Base-by-base conservation (phyloP, 2,329 filamentous ascomycete species). In the Fusarium torulosum region DNA sequence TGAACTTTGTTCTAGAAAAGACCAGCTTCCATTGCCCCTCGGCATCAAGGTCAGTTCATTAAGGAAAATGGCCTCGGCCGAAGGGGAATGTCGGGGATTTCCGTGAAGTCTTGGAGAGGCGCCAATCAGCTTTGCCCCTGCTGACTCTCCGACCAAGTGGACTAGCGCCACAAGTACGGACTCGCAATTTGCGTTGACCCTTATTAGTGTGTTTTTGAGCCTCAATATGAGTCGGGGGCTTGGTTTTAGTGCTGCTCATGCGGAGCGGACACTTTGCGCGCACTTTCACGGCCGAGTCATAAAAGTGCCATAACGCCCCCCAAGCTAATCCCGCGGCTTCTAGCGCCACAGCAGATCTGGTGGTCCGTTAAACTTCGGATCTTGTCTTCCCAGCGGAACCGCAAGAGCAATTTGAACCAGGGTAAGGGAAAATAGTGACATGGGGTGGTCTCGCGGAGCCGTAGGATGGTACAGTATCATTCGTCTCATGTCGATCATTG, bases 171-270 rank as follows among this genome's bases (percentile, higher is more conserved):
- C 35, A n/a, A 37, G 14, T 33, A 31, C 19, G 49, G 20, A 29
- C 21, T 60, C 25, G 45, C 19, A 64, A 63, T 63, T 59, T 64
- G 44, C 59, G n/a, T 52, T 13, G 27, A 29, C 27, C 41, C 45
- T 63, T 50, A 17, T 27, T 59, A 63, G 60, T 45, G 59, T 23
- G 40, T 14, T 14, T 42, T 63, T 63, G 60, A 64, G 59, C 59
- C 60, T 63, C 60, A 59, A 59, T 41, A 40, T 59, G 52, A 50
- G 51, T 45, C 45, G 58, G 20, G 33, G 20, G n/a, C 23, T 14
- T 41, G 20, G 17, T 11, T 25, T 21, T 20, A 40, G 35, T 51
- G 25, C 25, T 9, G 25, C 8, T 25, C 25, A 25, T 25, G 10
- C 8, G 33, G n/a, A 31, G 21, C 15, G 35, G n/a, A 17, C 14